Conservation (phyloP, 1,284 basidiomycete genomes). For the Malassezia japonica region DNA sequence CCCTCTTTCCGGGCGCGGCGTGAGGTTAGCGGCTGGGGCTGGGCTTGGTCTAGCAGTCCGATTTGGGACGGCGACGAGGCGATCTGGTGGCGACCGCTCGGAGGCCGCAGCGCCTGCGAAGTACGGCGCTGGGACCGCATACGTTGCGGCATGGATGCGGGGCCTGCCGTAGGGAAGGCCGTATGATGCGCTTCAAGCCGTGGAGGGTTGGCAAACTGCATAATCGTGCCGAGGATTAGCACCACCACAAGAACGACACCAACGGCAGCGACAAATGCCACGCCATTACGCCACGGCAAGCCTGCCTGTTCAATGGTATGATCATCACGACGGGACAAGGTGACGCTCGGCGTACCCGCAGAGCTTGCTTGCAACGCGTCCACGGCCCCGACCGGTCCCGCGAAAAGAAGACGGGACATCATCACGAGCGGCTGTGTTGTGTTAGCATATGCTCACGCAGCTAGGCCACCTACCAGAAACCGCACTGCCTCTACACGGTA, state of each 20-base stretch:
- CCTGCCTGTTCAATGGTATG: not conserved
- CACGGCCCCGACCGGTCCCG: no score
- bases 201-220: constrained; percentile 9
- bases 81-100: not conserved
- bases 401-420: no score
- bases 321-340: no score
- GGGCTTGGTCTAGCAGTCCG: constrained; percentile 5
- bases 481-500: no score
- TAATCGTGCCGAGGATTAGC: constrained; percentile 1
- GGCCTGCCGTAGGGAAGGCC: not conserved
- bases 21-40: constrained; percentile 1
- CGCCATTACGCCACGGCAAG: not conserved
- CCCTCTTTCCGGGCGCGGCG: not conserved
- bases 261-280: constrained; percentile 7
- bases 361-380: no score
- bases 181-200: constrained; percentile 9
- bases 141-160: not conserved
- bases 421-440: no score
- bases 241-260: not conserved
- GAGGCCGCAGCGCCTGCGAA: not conserved
- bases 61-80: constrained; percentile 1
- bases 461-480: no score
- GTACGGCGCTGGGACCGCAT: not conserved
- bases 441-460: no score
- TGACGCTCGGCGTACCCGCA: no score